These are phyloP conservation scores for Metschnikowia santaceciliae DNA, from an alignment of 805 yeast species.

Conservation along the genomic window DNA sequence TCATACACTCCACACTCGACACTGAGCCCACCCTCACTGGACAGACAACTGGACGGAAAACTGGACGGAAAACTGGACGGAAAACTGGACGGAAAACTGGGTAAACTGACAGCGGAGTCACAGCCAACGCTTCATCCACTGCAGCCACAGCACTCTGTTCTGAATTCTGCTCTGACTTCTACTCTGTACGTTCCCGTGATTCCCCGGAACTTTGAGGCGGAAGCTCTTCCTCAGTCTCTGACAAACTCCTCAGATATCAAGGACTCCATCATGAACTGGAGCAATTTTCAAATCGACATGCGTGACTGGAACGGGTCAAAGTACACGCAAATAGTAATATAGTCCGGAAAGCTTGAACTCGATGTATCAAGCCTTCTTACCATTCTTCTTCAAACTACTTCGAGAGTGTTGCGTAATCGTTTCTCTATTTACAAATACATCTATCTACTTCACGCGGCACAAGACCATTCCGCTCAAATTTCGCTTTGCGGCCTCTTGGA, in stretches of 20 bases:
- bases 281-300: slow-evolving; percentile 86
- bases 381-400: not conserved
- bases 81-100: too few relatives aligned
- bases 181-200: slow-evolving; percentile 3
- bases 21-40: slow-evolving; percentile 8
- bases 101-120: too few relatives aligned
- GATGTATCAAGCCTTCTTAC: too few relatives aligned
- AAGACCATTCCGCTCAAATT: slow-evolving; percentile 72
- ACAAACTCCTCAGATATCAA: slow-evolving; percentile 46
- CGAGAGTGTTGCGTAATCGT: not conserved
- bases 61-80: too few relatives aligned
- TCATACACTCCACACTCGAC: slow-evolving; percentile 5
- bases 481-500: slow-evolving; percentile 81
- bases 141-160: too few relatives aligned
- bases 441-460: slow-evolving; percentile 60
- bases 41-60: too few relatives aligned
- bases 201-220: slow-evolving; percentile 25
- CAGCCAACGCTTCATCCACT: too few relatives aligned
- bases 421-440: slow-evolving; percentile 10
- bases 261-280: slow-evolving; percentile 67
- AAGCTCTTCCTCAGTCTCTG: slow-evolving; percentile 2
- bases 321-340: slow-evolving; percentile 29
- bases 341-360: not conserved
- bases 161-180: too few relatives aligned
- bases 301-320: slow-evolving; percentile 70